These are phyloP conservation scores for Rhodamnia rubescens DNA, from an alignment of 345 rosid genomes.

Conservation along the genomic window DNA sequence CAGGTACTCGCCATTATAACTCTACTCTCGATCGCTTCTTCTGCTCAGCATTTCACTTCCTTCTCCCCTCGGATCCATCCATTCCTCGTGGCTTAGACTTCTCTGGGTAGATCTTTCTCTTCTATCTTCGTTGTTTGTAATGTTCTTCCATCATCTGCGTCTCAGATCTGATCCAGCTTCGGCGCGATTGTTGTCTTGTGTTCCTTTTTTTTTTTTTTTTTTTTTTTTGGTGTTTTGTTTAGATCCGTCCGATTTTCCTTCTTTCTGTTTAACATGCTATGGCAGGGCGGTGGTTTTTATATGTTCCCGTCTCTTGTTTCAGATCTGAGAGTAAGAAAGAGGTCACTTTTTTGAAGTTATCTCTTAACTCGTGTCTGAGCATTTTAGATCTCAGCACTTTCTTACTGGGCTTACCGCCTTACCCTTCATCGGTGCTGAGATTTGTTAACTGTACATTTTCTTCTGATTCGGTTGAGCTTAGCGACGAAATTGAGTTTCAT, in stretches of 20 bases:
- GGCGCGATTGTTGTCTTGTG: not conserved
- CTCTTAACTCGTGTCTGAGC: not conserved
- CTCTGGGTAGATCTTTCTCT: not conserved
- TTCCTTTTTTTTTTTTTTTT: not conserved
- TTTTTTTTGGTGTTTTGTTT: no score
- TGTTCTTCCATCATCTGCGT: not conserved
- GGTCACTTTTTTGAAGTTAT: not conserved
- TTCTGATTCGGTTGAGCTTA: not conserved
- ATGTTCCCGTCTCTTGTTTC: not conserved
- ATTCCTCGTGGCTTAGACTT: not conserved
- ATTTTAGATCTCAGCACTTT: not conserved
- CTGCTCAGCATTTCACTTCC: no score
- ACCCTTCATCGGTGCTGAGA: not conserved
- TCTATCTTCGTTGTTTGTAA: no score
- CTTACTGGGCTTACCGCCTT: not conserved
- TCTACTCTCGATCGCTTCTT: not conserved
- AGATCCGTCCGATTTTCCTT: not conserved
- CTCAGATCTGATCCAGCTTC: not conserved
- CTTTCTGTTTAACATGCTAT: not conserved
- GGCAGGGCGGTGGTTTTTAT: not conserved
- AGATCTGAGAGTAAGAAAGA: not conserved
- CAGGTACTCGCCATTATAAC: not conserved
- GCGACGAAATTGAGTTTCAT: not conserved
- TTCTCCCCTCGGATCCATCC: not conserved
- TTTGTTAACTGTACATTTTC: not conserved